A percentile compares a stretch with the other conserved stretches of the same genome.
These are phyloP conservation scores for Ceratocystis colombiana DNA, from an alignment of 2,329 filamentous ascomycete species.

Conservation along the genomic window DNA sequence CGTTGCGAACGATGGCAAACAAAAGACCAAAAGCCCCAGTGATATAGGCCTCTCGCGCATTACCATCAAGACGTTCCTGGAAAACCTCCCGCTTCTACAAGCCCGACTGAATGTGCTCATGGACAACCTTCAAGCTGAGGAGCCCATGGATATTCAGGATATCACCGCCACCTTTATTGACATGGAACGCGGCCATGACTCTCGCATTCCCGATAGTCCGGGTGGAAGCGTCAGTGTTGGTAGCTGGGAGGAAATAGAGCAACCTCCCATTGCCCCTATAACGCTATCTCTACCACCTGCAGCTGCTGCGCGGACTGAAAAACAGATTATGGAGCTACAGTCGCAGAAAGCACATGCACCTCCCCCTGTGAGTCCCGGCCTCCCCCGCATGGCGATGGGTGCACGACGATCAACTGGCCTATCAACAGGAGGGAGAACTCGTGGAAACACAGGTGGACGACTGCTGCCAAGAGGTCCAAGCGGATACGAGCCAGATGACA, in stretches of 20 bases:
- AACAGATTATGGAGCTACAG: slow-evolving; percentile 24
- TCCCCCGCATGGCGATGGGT: slow-evolving; percentile 2
- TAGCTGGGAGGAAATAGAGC: slow-evolving; percentile 50
- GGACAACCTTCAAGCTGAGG: slow-evolving; percentile 63
- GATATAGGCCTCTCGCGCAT: slow-evolving; percentile 57
- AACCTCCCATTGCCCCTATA: slow-evolving; percentile 45
- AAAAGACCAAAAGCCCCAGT: not conserved
- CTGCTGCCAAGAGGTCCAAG: slow-evolving; percentile 66
- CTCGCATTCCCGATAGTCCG: slow-evolving; percentile 43
- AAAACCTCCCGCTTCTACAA: slow-evolving; percentile 73
- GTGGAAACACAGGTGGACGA: slow-evolving; percentile 30
- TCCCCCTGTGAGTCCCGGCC: slow-evolving; percentile 26
- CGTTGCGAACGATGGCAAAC: not conserved
- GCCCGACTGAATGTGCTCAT: slow-evolving; percentile 76
- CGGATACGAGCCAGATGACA: slow-evolving; percentile 71
- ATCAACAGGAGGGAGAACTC: slow-evolving; percentile 34
- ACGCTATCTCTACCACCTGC: slow-evolving; percentile 40
- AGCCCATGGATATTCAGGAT: slow-evolving; percentile 57
- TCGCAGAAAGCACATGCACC: slow-evolving; percentile 25
- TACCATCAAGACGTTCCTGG: slow-evolving; percentile 86
- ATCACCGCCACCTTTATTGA: slow-evolving; percentile 62
- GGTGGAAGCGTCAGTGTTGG: slow-evolving; percentile 21
- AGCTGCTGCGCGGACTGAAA: slow-evolving; percentile 34
- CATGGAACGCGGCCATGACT: slow-evolving; percentile 56
- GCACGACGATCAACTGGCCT: slow-evolving; percentile 9